Conservation (phyloP, 352 stramenopile genomes). For the Blastocystis sp. region DNA sequence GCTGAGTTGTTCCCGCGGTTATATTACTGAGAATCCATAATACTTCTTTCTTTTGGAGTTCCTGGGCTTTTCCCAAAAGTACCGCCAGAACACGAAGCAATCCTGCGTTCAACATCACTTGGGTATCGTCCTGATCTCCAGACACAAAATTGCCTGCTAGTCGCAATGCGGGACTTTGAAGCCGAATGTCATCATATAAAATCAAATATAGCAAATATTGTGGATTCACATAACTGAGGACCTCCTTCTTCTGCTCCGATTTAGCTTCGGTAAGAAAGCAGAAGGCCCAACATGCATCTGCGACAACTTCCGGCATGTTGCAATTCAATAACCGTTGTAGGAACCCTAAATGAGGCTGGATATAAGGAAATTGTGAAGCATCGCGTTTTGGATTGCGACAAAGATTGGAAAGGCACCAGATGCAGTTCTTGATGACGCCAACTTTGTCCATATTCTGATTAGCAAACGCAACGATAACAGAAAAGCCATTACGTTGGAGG, state of each 20-base stretch:
- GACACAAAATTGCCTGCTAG: constrained; percentile 98
- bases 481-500: constrained; percentile 41
- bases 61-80: constrained; percentile 85
- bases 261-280: constrained; percentile 92
- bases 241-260: constrained; percentile 83
- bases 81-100: constrained; percentile 85
- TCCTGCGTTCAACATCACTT: constrained; percentile 95
- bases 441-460: not conserved
- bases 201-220: constrained; percentile 69
- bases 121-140: constrained; percentile 94
- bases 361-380: not conserved
- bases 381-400: constrained; percentile 84
- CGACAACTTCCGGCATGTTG: constrained; percentile 94
- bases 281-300: constrained; percentile 96
- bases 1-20: constrained; percentile 92
- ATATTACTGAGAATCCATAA: constrained; percentile 99
- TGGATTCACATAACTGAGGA: constrained; percentile 15
- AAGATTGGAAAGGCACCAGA: constrained; percentile 96
- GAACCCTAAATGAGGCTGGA: constrained; percentile 73
- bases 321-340: constrained; percentile 93
- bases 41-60: constrained; percentile 95
- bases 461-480: not conserved
- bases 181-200: constrained; percentile 67
- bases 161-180: constrained; percentile 89
- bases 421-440: constrained; percentile 34